These are phyloP conservation scores for Elasticomyces elasticus DNA, from an alignment of 495 filamentous ascomycete species.

Conservation along the genomic window DNA sequence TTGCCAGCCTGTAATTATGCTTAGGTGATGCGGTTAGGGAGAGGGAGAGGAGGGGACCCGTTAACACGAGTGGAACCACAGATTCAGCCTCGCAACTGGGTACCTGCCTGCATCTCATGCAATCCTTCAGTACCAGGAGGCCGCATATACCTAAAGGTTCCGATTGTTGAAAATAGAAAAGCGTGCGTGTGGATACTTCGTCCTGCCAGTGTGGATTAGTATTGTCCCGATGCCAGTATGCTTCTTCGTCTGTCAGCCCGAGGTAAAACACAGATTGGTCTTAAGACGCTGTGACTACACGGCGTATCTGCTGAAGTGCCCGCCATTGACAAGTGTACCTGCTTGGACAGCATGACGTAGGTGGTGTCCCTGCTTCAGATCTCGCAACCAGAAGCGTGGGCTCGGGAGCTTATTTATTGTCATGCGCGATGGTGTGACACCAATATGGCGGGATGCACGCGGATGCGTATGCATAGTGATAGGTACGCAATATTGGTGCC, in stretches of 20 bases:
- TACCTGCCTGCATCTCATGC: neutral
- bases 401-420: slow-evolving; percentile 6
- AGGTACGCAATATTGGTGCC: neutral
- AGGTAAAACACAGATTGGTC: too few relatives aligned
- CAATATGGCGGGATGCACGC: slow-evolving; percentile 7
- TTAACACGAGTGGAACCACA: neutral
- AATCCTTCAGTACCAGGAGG: neutral
- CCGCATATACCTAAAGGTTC: neutral
- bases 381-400: neutral
- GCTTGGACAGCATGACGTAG: neutral
- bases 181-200: too few relatives aligned
- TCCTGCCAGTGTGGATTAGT: too few relatives aligned
- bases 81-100: neutral
- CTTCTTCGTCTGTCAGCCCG: too few relatives aligned
- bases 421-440: slow-evolving; percentile 9
- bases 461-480: slow-evolving; percentile 1
- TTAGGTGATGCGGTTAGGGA: too few relatives aligned
- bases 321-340: neutral
- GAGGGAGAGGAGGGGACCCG: neutral
- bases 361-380: neutral
- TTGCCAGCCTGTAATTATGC: too few relatives aligned
- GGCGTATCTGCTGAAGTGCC: neutral
- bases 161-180: neutral
- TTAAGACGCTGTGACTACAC: too few relatives aligned
- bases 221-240: too few relatives aligned